Evolutionary conservation across 768 basidiomycete genomes (phyloP).

Genomic region (Mycena vitilis): DNA sequence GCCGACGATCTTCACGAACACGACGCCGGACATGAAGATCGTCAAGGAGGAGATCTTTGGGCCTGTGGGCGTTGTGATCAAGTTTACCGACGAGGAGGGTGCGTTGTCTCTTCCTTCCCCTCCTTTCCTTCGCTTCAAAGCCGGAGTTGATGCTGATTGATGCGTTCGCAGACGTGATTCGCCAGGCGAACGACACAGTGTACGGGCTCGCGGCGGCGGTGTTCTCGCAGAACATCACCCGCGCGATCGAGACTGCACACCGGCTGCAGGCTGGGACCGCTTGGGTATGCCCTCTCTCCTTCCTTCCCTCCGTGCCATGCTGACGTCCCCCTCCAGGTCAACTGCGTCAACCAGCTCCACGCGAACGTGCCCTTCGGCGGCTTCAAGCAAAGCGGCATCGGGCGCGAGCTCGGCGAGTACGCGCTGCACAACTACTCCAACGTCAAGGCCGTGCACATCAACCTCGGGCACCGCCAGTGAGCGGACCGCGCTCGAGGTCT

Average conservation of each 20-base stretch:
- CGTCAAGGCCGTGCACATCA: slow-evolving; percentile 74
- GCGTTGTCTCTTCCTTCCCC: neutral
- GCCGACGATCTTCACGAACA: slow-evolving; percentile 82
- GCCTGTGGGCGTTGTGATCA: slow-evolving; percentile 80
- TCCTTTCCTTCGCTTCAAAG: neutral
- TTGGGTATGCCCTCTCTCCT: slow-evolving; percentile 53
- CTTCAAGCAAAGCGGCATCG: slow-evolving; percentile 80
- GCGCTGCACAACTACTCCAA: slow-evolving; percentile 65
- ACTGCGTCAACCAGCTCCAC: slow-evolving; percentile 44
- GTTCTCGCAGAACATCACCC: slow-evolving; percentile 75
- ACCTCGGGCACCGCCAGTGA: slow-evolving; percentile 48
- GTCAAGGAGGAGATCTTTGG: slow-evolving; percentile 84
- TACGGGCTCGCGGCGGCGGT: slow-evolving; percentile 87
- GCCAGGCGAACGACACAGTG: slow-evolving; percentile 77
- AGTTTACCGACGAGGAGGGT: slow-evolving; percentile 65
- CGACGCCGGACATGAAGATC: slow-evolving; percentile 77
- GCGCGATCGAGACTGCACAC: slow-evolving; percentile 74
- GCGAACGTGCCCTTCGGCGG: slow-evolving; percentile 40
- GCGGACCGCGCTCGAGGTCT: too few species aligned
- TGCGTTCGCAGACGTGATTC: slow-evolving; percentile 54
- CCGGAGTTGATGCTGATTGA: neutral
- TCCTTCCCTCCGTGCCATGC: too few species aligned
- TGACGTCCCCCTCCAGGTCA: slow-evolving; percentile 25
- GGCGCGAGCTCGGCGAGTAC: slow-evolving; percentile 76
- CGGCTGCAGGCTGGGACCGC: slow-evolving; percentile 74